Conservation (phyloP, 768 basidiomycete genomes). For the Plicaturopsis crispa region DNA sequence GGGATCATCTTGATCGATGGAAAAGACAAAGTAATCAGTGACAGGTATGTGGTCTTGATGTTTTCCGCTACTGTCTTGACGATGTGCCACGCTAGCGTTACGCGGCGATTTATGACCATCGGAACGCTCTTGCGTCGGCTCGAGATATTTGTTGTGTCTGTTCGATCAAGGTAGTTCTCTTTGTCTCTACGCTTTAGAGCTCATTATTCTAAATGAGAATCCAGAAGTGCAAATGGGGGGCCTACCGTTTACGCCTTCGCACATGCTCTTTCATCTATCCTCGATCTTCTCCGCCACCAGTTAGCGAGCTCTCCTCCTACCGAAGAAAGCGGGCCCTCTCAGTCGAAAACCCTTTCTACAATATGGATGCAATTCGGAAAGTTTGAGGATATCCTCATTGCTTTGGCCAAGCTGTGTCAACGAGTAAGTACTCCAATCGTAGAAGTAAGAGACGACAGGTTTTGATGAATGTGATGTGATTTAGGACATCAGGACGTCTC, state of each 20-base stretch:
- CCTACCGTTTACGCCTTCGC: slow-evolving; percentile 60
- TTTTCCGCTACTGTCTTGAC: slow-evolving; percentile 3
- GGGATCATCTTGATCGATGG: slow-evolving; percentile 43
- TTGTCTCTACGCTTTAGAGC: not conserved
- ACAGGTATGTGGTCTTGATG: slow-evolving; percentile 35
- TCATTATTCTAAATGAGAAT: not conserved
- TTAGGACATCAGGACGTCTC: slow-evolving; percentile 20
- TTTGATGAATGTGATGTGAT: no score
- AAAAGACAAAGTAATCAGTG: slow-evolving; percentile 46
- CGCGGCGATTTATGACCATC: slow-evolving; percentile 57
- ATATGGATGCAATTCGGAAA: slow-evolving; percentile 44
- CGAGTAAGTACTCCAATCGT: slow-evolving; percentile 52
- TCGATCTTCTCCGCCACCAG: slow-evolving; percentile 41
- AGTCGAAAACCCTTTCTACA: slow-evolving; percentile 24
- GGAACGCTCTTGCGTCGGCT: slow-evolving; percentile 63
- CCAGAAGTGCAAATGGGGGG: slow-evolving; percentile 37
- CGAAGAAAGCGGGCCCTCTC: slow-evolving; percentile 11
- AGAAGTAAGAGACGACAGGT: no score
- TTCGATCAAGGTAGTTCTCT: slow-evolving; percentile 41
- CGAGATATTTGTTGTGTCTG: slow-evolving; percentile 39
- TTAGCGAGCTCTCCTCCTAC: slow-evolving; percentile 34
- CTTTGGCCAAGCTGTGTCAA: slow-evolving; percentile 51
- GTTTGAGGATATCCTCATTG: slow-evolving; percentile 39
- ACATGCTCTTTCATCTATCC: slow-evolving; percentile 51
- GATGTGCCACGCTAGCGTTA: slow-evolving; percentile 42